Conservation (phyloP, 441 rosid genomes). For the Dalechampia spathulata region DNA sequence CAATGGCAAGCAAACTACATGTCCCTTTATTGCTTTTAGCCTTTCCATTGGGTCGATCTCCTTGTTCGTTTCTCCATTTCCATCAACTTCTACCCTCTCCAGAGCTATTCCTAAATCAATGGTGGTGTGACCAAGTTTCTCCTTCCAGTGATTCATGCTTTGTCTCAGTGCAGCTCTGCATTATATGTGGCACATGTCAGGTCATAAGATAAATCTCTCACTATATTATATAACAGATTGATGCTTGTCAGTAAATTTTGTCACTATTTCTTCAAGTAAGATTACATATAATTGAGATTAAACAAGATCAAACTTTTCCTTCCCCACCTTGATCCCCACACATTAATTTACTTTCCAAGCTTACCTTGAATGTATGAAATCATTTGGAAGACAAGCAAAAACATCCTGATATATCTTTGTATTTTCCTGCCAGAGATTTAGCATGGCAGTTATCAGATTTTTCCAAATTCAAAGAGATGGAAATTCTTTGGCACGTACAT, state of each 20-base stretch:
- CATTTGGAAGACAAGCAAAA: constrained; percentile 87
- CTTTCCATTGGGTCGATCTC: constrained; percentile 54
- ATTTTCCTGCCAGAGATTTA: constrained; percentile 47
- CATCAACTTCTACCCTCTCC: constrained; percentile 46
- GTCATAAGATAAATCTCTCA: background rate
- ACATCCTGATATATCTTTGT: constrained; percentile 78
- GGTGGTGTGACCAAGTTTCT: constrained; percentile 85
- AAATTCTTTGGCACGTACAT: background rate
- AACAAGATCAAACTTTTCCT: too few relatives aligned
- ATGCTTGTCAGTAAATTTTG: too few relatives aligned
- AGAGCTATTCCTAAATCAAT: constrained; percentile 95
- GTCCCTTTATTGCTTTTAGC: constrained; percentile 59
- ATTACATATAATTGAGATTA: too few relatives aligned
- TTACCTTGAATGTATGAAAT: constrained; percentile 79
- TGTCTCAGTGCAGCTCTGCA: constrained; percentile 72
- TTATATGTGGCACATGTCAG: background rate
- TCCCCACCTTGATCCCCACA: too few relatives aligned
- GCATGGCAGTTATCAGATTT: background rate
- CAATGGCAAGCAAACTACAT: constrained; percentile 85
- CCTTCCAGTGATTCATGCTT: constrained; percentile 59
- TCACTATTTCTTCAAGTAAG: too few relatives aligned
- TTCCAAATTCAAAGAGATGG: too few relatives aligned
- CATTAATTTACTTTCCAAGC: too few relatives aligned
- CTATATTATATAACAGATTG: too few relatives aligned
- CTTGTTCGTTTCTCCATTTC: constrained; percentile 48